Conservation (phyloP, 192 early-diverging fungal species). For the Gonapodya prolifera region DNA sequence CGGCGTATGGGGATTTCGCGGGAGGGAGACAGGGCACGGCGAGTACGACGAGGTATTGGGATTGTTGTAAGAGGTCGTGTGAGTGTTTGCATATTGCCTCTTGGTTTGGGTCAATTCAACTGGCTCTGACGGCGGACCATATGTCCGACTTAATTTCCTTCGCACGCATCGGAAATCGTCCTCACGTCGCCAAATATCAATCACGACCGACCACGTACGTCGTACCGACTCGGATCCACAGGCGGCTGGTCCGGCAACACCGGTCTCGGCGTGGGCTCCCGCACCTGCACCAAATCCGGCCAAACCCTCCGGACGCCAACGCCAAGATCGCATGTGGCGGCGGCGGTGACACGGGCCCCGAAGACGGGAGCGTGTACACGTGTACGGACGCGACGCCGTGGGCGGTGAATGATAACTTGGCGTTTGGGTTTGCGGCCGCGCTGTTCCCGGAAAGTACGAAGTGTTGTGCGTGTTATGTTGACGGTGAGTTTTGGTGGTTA, state of each 20-base stretch:
- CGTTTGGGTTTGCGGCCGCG: constrained; percentile 10
- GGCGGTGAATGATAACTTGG: background rate
- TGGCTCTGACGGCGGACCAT: background rate
- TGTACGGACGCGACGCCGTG: constrained; percentile 4
- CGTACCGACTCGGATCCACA: no score
- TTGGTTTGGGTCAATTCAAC: background rate
- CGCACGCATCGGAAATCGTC: no score
- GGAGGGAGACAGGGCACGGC: constrained; percentile 1
- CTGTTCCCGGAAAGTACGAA: background rate
- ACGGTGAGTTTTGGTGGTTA: no score
- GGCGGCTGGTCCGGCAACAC: constrained; percentile 4
- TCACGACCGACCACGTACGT: no score
- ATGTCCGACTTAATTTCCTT: no score
- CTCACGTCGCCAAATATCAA: no score
- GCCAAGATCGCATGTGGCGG: constrained; percentile 3
- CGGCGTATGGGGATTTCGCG: background rate
- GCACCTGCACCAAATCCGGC: constrained; percentile 4
- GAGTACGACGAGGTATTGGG: constrained; percentile 9
- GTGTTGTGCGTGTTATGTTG: constrained; percentile 9
- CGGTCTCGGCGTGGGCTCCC: background rate
- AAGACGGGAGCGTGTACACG: constrained; percentile 6
- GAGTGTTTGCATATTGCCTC: background rate
- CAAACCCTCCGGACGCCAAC: background rate
- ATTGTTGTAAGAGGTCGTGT: constrained; percentile 5
- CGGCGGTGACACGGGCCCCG: background rate